A percentile compares a stretch with the other conserved stretches of the same genome.
These are phyloP conservation scores for Botrytis paeoniae DNA, from an alignment of 2,329 filamentous ascomycete species.

Conservation along the genomic window DNA sequence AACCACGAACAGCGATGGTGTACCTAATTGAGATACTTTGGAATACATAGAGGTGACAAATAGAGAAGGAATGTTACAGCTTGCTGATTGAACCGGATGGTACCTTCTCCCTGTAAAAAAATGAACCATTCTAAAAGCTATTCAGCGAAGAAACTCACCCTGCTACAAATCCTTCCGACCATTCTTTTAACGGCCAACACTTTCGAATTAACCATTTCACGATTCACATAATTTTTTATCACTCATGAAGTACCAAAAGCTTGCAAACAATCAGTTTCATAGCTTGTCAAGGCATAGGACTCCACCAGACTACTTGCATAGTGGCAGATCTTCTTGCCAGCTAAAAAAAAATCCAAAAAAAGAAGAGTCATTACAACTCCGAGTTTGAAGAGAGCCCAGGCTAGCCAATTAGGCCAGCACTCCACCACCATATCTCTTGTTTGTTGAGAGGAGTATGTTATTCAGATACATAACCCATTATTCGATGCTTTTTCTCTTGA, in stretches of 20 bases:
- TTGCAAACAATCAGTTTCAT: too few relatives aligned
- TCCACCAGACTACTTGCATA: not conserved
- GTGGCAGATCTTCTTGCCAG: not conserved
- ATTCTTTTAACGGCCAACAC: not conserved
- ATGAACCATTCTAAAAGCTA: not conserved
- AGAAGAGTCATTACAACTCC: not conserved
- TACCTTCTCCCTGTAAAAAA: not conserved
- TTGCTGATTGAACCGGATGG: not conserved
- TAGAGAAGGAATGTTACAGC: not conserved
- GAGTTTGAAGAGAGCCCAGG: not conserved
- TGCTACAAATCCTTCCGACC: not conserved
- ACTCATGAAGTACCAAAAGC: not conserved
- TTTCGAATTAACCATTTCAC: too few relatives aligned
- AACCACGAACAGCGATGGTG: not conserved
- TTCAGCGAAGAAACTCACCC: too few relatives aligned
- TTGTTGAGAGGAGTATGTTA: not conserved
- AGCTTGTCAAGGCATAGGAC: too few relatives aligned
- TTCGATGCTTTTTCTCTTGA: not conserved
- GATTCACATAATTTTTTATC: not conserved
- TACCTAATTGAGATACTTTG: not conserved
- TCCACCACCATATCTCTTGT: conserved; percentile 4
- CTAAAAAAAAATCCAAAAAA: not conserved
- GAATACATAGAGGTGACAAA: too few relatives aligned
- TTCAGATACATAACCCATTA: not conserved
- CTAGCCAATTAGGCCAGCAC: not conserved